Base-by-base conservation (phyloP, 257 asterid genomes). In the Solanum virginianum region DNA sequence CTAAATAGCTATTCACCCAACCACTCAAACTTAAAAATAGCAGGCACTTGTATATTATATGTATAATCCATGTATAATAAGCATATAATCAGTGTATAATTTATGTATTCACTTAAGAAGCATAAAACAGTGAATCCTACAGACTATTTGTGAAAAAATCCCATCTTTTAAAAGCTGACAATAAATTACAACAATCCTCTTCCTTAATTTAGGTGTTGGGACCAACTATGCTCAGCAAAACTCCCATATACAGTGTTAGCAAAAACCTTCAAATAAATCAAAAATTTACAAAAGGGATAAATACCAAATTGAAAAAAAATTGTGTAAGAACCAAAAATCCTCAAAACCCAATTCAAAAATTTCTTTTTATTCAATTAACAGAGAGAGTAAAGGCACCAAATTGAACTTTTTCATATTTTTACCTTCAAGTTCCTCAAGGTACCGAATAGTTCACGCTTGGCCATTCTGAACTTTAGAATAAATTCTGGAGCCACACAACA, bases 341-440 rank as follows among this genome's bases (percentile, higher is more conserved):
- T 6, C 59, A 74, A n/a, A 74, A 45, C 57, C 20, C 80, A 74
- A n/a, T 14, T 74, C 17, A 43, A 6, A 43, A 5, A 20, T 41
- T 71, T 18, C 4, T 20, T 12, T 12, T 74, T 74, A 74, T 45
- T 74, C 6, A 74, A n/a, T 45, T 47, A 12, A n/a, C 41, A 47
- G 17, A 47, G 12, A 22, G 5, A 65, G 10, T 74, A 13, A 74
- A 74, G 41, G 59, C 17, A 74, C 11, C 20, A 49, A 32, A 55
- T 26, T 7, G 75, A 68, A 10, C 49, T 7, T 7, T 36, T 2
- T 18, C 82, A 85, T 9, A 36, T 4, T n/a, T 66, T 85, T 86
- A 94, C 98, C 98, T 96, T 96, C 90, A 94, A 90, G 93, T 91
- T 96, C 92, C 90, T 94, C 86, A 96, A 86, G 80, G 98, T 96